Conservation (phyloP, 2,329 filamentous ascomycete genomes). For the Tolypocladium endophyticum region DNA sequence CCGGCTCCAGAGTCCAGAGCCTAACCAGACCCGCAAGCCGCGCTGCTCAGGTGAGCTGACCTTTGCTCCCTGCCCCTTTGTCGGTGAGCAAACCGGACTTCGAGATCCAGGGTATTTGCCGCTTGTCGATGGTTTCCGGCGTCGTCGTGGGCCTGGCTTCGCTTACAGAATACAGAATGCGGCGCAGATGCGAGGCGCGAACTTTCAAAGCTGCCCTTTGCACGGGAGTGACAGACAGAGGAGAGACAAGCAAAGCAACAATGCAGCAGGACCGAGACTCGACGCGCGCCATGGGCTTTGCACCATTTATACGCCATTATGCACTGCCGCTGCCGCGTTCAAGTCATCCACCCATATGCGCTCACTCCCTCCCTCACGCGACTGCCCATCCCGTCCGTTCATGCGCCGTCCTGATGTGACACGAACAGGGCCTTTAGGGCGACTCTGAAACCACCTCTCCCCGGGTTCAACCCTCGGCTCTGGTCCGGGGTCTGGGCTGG, state of each 20-base stretch:
- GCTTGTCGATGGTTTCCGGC: background rate
- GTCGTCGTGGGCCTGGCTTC: background rate
- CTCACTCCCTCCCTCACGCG: background rate
- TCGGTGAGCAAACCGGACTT: background rate
- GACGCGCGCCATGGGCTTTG: background rate
- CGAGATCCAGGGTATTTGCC: background rate
- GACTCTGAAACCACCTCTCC: background rate
- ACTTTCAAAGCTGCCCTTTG: background rate
- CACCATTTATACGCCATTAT: background rate
- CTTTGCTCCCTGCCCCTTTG: background rate
- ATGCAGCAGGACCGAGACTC: background rate
- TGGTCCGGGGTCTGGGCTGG: background rate
- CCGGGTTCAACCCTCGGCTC: background rate
- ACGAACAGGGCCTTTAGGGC: background rate
- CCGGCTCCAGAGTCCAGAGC: too few relatives aligned
- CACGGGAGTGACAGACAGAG: background rate
- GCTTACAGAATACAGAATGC: background rate
- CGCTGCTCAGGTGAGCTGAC: background rate
- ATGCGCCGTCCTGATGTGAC: background rate
- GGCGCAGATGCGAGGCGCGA: background rate
- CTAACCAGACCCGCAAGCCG: too few relatives aligned
- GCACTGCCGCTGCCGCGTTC: background rate
- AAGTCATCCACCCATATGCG: background rate
- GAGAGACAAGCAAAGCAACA: background rate
- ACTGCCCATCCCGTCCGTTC: background rate